A percentile compares a stretch with the other conserved stretches of the same genome.
Evolutionary conservation across 2,329 filamentous ascomycete genomes (phyloP).

Genomic region (Colletotrichum lini): DNA sequence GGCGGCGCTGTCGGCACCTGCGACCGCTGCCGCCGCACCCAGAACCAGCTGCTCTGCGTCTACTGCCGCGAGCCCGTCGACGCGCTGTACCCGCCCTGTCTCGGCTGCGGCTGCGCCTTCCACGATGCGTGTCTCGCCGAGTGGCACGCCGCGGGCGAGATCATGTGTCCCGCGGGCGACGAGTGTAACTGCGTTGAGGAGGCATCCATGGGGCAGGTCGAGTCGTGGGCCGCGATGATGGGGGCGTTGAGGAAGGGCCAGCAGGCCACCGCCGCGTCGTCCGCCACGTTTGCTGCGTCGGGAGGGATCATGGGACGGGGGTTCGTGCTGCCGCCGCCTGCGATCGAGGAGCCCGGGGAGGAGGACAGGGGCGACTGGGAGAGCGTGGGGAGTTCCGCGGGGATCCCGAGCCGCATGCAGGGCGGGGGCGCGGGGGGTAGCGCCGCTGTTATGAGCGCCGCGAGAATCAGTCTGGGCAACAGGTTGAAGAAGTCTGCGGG

Average conservation of each 20-base stretch:
- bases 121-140: constrained; percentile 72
- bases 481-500: constrained; percentile 65
- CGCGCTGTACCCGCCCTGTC: constrained; percentile 72
- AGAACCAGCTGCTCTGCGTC: constrained; percentile 72
- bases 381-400: constrained; percentile 50
- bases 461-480: constrained; percentile 65
- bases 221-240: constrained; percentile 72
- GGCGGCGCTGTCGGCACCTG: constrained; percentile 66
- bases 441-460: constrained; percentile 52
- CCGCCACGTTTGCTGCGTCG: background rate
- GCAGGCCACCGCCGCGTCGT: constrained; percentile 10
- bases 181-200: constrained; percentile 74
- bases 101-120: constrained; percentile 74
- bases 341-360: constrained; percentile 49
- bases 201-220: constrained; percentile 69
- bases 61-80: constrained; percentile 74
- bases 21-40: constrained; percentile 66
- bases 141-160: constrained; percentile 71
- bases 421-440: constrained; percentile 40
- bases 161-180: constrained; percentile 73
- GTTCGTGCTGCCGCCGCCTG: constrained; percentile 47
- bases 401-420: constrained; percentile 40
- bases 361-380: constrained; percentile 55
- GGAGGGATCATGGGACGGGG: constrained; percentile 24
- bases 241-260: constrained; percentile 56